Evolutionary conservation across 2,329 filamentous ascomycete genomes (phyloP).

Genomic region (Diaporthe sp.): DNA sequence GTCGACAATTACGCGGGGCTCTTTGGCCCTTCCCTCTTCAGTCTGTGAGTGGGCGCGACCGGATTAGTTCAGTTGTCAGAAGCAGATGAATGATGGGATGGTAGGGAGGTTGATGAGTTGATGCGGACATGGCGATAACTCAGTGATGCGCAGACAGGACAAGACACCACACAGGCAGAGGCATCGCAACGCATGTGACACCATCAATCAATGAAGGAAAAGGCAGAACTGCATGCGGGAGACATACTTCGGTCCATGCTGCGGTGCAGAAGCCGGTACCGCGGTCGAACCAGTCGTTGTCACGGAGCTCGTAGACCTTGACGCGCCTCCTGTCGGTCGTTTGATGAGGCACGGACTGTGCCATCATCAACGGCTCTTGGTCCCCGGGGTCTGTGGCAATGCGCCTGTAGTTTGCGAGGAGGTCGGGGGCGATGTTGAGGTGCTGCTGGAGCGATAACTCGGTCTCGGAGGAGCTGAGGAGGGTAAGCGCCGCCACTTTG

Average conservation of each 20-base stretch:
- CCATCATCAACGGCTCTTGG: slow-evolving; percentile 76
- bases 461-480: slow-evolving; percentile 66
- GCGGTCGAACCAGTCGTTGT: slow-evolving; percentile 99
- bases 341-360: slow-evolving; percentile 78
- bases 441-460: slow-evolving; percentile 73
- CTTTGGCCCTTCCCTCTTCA: slow-evolving; percentile 75
- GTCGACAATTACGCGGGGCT: slow-evolving; percentile 89
- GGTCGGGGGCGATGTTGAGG: slow-evolving; percentile 67
- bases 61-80: slow-evolving; percentile 43
- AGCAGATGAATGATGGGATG: background rate
- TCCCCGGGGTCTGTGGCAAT: slow-evolving; percentile 64
- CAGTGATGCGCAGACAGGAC: background rate
- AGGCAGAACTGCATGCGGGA: background rate
- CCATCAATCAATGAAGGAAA: background rate
- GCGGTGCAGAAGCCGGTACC: slow-evolving; percentile 96
- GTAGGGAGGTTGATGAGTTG: background rate
- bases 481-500: slow-evolving; percentile 69
- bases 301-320: slow-evolving; percentile 98
- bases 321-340: slow-evolving; percentile 81
- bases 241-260: slow-evolving; percentile 77
- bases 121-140: background rate
- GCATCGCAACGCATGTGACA: background rate
- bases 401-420: slow-evolving; percentile 62
- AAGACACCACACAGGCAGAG: background rate
- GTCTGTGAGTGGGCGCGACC: slow-evolving; percentile 54